Percentiles rank a stretch among this genome's conserved stretches.
Evolutionary conservation across 2,329 filamentous ascomycete species (phyloP).

Genomic region (Aureobasidium sp.): DNA sequence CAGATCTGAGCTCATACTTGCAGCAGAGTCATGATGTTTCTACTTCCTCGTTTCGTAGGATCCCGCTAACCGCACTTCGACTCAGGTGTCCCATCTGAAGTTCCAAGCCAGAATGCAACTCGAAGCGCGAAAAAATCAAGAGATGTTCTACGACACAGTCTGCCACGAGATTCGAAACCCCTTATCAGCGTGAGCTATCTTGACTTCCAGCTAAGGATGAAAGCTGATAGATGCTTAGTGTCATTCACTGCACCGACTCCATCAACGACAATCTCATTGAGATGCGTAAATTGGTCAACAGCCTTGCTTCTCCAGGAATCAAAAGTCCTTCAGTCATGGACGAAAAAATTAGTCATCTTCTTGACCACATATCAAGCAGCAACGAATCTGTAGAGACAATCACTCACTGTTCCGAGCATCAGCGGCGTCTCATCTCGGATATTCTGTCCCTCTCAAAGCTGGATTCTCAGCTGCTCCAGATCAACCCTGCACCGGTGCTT

Average conservation of each 20-base stretch:
- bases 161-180: slow-evolving; percentile 33
- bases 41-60: no score
- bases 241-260: slow-evolving; percentile 36
- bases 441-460: slow-evolving; percentile 36
- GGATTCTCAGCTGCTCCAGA: slow-evolving; percentile 26
- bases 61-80: no score
- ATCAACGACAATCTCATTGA: background rate
- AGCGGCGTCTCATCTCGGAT: slow-evolving; percentile 38
- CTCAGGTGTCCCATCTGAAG: slow-evolving; percentile 22
- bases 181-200: slow-evolving; percentile 25
- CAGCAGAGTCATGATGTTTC: no score
- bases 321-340: background rate
- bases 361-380: background rate
- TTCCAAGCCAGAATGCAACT: slow-evolving; percentile 25
- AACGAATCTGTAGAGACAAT: slow-evolving; percentile 23
- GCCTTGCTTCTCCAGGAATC: background rate
- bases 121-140: slow-evolving; percentile 28
- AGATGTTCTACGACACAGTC: slow-evolving; percentile 16
- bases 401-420: slow-evolving; percentile 23
- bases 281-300: slow-evolving; percentile 14
- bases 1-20: no score
- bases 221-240: slow-evolving; percentile 16
- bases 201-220: slow-evolving; percentile 13
- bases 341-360: background rate
- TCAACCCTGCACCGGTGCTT: slow-evolving; percentile 33